These are phyloP conservation scores for Komagataella mondaviorum DNA, from an alignment of 805 yeast species.

Conservation along the genomic window DNA sequence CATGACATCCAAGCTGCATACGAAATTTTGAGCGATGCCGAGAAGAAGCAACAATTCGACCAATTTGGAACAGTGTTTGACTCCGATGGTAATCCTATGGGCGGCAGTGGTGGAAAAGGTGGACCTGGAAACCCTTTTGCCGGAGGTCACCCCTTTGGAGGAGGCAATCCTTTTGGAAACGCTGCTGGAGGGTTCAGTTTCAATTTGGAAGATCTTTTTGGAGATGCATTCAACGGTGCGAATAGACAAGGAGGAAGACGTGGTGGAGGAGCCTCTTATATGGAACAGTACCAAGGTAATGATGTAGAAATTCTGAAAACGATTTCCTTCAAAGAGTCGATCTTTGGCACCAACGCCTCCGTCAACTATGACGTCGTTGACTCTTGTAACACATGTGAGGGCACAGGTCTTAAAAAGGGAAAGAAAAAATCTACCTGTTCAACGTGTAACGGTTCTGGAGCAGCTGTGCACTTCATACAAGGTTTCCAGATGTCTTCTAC, in stretches of 20 bases:
- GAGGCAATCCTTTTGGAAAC: slow-evolving; percentile 7
- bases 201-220: slow-evolving; percentile 53
- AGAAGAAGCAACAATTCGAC: slow-evolving; percentile 80
- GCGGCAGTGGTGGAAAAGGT: slow-evolving; percentile 27
- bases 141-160: slow-evolving; percentile 24
- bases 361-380: slow-evolving; percentile 65
- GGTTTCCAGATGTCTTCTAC: slow-evolving; percentile 97
- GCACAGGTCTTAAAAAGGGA: slow-evolving; percentile 75
- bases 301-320: slow-evolving; percentile 70
- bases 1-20: slow-evolving; percentile 92
- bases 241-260: slow-evolving; percentile 23
- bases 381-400: slow-evolving; percentile 68
- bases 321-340: slow-evolving; percentile 73
- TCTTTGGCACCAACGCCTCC: slow-evolving; percentile 58
- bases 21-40: slow-evolving; percentile 77
- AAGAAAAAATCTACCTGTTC: slow-evolving; percentile 67
- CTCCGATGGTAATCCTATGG: slow-evolving; percentile 41
- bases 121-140: slow-evolving; percentile 27
- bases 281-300: slow-evolving; percentile 79
- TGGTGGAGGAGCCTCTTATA: slow-evolving; percentile 28
- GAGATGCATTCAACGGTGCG: slow-evolving; percentile 33
- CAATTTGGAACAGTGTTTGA: slow-evolving; percentile 86
- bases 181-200: slow-evolving; percentile 17
- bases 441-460: slow-evolving; percentile 89
- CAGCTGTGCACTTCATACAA: slow-evolving; percentile 67